These are phyloP conservation scores for Erodium chrysanthum DNA, from an alignment of 441 rosid genomes.

Conservation along the genomic window DNA sequence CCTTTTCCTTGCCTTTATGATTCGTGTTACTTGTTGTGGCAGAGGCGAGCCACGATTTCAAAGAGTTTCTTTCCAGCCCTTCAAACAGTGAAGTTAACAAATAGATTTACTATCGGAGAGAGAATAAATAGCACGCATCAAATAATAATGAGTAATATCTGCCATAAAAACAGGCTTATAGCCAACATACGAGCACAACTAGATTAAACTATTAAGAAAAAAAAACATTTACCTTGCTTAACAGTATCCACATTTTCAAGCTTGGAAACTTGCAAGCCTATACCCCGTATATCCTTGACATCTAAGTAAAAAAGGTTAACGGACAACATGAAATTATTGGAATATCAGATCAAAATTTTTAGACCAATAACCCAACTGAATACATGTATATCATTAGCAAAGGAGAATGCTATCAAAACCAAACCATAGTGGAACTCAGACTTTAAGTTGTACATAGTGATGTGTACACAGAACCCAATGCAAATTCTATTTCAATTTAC, in stretches of 20 bases:
- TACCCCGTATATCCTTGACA: conserved; percentile 80
- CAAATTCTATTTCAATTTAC: background rate
- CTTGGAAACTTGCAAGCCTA: conserved; percentile 93
- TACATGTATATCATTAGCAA: conserved; percentile 6
- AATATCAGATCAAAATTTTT: background rate
- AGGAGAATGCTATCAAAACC: background rate
- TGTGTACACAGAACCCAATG: background rate
- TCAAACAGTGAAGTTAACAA: conserved; percentile 22
- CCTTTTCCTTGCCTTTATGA: conserved; percentile 23
- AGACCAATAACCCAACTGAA: background rate
- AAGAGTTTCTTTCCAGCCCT: conserved; percentile 48
- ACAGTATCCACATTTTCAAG: conserved; percentile 58
- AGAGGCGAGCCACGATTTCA: conserved; percentile 72
- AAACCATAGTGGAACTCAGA: background rate
- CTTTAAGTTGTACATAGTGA: background rate
- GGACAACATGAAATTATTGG: conserved; percentile 1
- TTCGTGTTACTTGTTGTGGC: conserved; percentile 30
- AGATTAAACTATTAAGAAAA: background rate
- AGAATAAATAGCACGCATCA: background rate
- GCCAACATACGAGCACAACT: background rate
- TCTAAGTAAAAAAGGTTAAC: conserved; percentile 30
- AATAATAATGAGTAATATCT: background rate
- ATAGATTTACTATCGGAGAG: conserved; percentile 4
- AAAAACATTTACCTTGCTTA: conserved; percentile 41
- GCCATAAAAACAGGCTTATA: background rate